Base-by-base conservation (phyloP, 208 protist species). In the Leishmania turanica region DNA sequence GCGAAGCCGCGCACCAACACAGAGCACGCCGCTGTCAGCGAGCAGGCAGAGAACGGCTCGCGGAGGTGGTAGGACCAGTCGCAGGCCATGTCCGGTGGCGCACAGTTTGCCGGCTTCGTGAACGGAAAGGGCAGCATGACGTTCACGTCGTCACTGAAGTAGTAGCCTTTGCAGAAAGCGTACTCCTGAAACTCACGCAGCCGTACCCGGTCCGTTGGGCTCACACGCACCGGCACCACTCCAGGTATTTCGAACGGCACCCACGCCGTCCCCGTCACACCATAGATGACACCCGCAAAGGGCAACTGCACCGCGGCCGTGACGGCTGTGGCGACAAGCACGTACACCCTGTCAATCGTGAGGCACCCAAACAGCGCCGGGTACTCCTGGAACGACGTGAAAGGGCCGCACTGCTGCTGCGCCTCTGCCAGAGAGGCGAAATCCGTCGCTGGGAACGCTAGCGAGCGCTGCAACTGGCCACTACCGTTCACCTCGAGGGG, bases 61-160 rank as follows among this genome's bases (percentile, higher is more conserved):
- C 90, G 90, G 3, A 97, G 83, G 24, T 92, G 81, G 69, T 86
- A 69, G 0, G 94, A 93, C 94, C 94, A 97, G 81, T 96, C 90
- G 75, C 95, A 93, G 37, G 91, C 71, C 79, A 95, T 88, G 66
- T 94, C 82, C 3, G 89, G 89, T 8, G 80, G 54, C 54, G 80
- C 60, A 3, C 78, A 78, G 21, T 42, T 58, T 7, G 83, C 71
- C 2, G 56, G 80, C 54, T 82, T 75, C 7, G 77, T 80, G 87
- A 96, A 97, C 2, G 95, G 95, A 75, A 97, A 97, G 3, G 89
- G 95, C 45, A 92, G 76, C 34, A 80, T 88, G 37, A 97, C 58
- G 62, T 97, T 85, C 8, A 86, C 89, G 49, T 94, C 89, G 79
- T 96, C 93, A 15, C 87, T 92, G 84, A 93, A 97, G 82, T 92